phyloP scores from a whole-genome alignment of 2,329 filamentous ascomycete genomes.

The Incumbomyces delicatus region DNA sequence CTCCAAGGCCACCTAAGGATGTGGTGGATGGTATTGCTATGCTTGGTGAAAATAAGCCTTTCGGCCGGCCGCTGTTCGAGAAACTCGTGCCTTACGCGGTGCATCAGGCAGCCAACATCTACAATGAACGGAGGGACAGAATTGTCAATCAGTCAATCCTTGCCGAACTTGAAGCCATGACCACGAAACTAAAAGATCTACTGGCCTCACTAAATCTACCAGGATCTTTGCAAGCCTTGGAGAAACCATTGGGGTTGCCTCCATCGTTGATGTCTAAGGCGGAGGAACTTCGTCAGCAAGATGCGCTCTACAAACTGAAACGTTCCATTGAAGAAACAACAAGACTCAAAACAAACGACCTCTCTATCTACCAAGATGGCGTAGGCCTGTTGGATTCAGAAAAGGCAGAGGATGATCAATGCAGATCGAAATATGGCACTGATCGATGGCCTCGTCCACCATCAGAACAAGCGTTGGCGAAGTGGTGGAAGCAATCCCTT shows the following conservation, averaged over 20 bases:
- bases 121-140: constrained; percentile 83
- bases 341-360: constrained; percentile 73
- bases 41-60: constrained; percentile 68
- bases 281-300: constrained; percentile 85
- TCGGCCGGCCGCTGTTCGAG: constrained; percentile 77
- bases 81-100: constrained; percentile 93
- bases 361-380: constrained; percentile 72
- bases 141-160: constrained; percentile 82
- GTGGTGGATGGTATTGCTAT: constrained; percentile 70
- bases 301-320: constrained; percentile 67
- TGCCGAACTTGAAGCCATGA: constrained; percentile 71
- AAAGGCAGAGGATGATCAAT: constrained; percentile 68
- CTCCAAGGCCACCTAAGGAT: constrained; percentile 67
- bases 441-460: constrained; percentile 68
- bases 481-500: constrained; percentile 62
- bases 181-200: constrained; percentile 66
- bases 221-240: constrained; percentile 83
- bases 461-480: constrained; percentile 58
- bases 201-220: constrained; percentile 78
- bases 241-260: constrained; percentile 86
- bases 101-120: constrained; percentile 89
- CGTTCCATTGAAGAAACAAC: constrained; percentile 79
- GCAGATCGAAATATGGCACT: constrained; percentile 72
- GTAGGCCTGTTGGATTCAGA: constrained; percentile 68
- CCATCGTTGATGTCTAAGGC: constrained; percentile 79